Base-by-base conservation (phyloP, 306 rosid genomes). In the Cajanus cajan region DNA sequence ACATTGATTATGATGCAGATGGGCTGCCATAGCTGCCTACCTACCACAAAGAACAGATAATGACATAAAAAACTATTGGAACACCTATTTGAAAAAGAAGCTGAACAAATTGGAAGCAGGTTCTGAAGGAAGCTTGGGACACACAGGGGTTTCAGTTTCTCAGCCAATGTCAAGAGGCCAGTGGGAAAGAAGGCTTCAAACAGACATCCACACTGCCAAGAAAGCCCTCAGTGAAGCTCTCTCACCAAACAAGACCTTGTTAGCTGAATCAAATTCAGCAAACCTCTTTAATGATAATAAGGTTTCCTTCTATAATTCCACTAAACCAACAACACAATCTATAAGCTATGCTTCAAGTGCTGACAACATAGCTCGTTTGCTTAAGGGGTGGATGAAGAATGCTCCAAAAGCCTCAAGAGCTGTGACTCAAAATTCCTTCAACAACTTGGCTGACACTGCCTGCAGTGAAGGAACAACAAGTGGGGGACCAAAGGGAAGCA, bases 1-100 rank as follows among this genome's bases (percentile, higher is more conserved):
- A 69, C 55, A 70, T 86, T 82, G 63, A 75, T 50, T 80, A 45
- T 68, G 78, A 16, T 73, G 65, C 88, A 95, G 98, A 83, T 95
- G 98, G 98, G 98, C 98, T 34, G 98, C 98, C 8, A 95, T 95
- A 83, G 98, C 98, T 71, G 90, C 98, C 25, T 95, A 95, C 83
- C 98, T 95, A 67, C 98, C 98, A 7, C 92, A 95, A 68, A 92
- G 98, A 87, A 95, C 98, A 47, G 98, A 95, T 37, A 95, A 95
- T 39, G 98, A 95, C 85, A 95, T 95, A 19, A 95, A 95, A 44
- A 95, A 95, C 85, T 88, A 95, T 45, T 95, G 98, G 98, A 95
- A 95, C 78, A 95, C 98, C 33, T 91, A 95, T 77, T 81, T 95
- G 86, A 95, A 90, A 84, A 95, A 95, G 84, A 95, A 82, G 81